These are phyloP conservation scores for Cicer judaicum DNA, from an alignment of 306 rosid genomes.

Conservation along the genomic window DNA sequence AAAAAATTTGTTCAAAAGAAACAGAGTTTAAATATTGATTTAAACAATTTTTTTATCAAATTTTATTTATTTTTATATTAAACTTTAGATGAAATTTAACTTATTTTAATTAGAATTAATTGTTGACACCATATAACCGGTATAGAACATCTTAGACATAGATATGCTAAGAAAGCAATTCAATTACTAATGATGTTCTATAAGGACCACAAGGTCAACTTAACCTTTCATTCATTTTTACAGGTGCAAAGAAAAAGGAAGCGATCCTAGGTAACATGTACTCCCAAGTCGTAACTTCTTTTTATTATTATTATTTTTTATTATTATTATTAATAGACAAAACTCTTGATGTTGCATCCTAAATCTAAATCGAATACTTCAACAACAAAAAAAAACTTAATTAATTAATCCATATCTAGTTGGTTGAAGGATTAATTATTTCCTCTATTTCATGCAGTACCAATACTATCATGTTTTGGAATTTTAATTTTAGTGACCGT, in stretches of 20 bases:
- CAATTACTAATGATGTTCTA: not conserved
- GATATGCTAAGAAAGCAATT: not conserved
- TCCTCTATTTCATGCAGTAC: constrained; percentile 27
- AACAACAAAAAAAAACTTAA: not conserved
- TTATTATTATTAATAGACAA: not conserved
- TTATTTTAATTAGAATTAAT: no score
- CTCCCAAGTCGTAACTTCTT: not conserved
- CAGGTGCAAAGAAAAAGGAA: not conserved
- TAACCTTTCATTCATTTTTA: not conserved
- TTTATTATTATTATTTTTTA: not conserved
- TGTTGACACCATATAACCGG: no score
- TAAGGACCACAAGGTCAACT: not conserved
- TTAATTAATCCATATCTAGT: not conserved
- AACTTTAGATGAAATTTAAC: no score
- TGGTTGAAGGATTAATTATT: not conserved
- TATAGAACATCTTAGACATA: not conserved
- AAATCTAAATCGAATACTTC: not conserved
- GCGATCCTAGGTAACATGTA: constrained; percentile 24
- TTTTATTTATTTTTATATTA: no score
- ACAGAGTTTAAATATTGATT: no score
- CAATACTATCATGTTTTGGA: constrained; percentile 2
- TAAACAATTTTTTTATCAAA: no score
- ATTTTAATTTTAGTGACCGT: not conserved
- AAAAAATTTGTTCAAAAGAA: no score
- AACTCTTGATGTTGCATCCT: not conserved